Conservation (phyloP, 495 filamentous ascomycete genomes). For the Penicillium lividum region DNA sequence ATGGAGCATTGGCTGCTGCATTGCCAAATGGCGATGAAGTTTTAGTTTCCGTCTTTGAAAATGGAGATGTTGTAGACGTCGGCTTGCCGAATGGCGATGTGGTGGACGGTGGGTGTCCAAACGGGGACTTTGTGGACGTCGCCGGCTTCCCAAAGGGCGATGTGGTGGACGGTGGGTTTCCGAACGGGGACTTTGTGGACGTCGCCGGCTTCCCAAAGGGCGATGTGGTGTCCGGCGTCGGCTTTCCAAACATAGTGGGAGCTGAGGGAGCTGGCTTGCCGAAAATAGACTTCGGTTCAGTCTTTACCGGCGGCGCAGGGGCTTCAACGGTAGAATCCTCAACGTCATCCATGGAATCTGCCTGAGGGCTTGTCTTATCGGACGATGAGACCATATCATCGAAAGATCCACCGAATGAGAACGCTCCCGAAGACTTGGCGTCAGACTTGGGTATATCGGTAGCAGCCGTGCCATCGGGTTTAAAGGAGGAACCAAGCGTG, state of each 20-base stretch:
- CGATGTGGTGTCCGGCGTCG: background rate
- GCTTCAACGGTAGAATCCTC: slow-evolving; percentile 30
- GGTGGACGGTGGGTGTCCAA: background rate
- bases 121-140: slow-evolving; percentile 26
- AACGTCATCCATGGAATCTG: slow-evolving; percentile 43
- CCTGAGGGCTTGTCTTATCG: slow-evolving; percentile 25
- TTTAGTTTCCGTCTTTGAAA: slow-evolving; percentile 12
- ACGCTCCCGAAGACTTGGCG: slow-evolving; percentile 37
- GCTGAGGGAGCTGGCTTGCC: slow-evolving; percentile 27
- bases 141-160: slow-evolving; percentile 18
- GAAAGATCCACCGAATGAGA: slow-evolving; percentile 36
- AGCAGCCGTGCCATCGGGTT: slow-evolving; percentile 65
- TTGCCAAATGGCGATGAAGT: no score
- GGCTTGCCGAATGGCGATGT: slow-evolving; percentile 17
- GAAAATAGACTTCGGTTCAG: slow-evolving; percentile 22
- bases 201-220: slow-evolving; percentile 18
- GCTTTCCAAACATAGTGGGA: slow-evolving; percentile 11
- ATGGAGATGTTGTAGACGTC: slow-evolving; percentile 42
- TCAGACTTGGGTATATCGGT: slow-evolving; percentile 59
- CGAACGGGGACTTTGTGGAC: slow-evolving; percentile 28
- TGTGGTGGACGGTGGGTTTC: background rate
- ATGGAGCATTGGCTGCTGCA: background rate
- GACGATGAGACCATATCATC: slow-evolving; percentile 29
- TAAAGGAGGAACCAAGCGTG: slow-evolving; percentile 77
- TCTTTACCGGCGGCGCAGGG: slow-evolving; percentile 22